Conservation (phyloP, 1,284 basidiomycete species). For the Trichosporon sp. region DNA sequence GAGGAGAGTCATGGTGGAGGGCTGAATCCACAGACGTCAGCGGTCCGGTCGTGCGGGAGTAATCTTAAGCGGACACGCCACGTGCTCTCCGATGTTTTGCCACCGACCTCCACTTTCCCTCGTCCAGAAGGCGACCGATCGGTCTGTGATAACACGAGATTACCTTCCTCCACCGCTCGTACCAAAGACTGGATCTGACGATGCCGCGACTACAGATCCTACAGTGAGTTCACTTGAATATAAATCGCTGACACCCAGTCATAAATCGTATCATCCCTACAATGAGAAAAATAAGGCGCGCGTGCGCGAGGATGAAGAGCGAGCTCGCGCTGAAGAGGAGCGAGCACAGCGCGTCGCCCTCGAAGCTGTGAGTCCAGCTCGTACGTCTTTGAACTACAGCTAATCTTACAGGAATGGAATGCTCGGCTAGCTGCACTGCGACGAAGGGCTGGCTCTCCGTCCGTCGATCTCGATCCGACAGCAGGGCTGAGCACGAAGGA, state of each 20-base stretch:
- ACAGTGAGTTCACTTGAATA: conserved; percentile 23
- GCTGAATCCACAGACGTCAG: conserved; percentile 13
- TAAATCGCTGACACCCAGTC: conserved; percentile 23
- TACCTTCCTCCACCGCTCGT: background rate
- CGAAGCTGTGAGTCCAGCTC: conserved; percentile 29
- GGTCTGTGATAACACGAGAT: background rate
- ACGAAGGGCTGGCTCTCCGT: conserved; percentile 32
- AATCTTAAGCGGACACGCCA: background rate
- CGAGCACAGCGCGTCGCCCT: conserved; percentile 35
- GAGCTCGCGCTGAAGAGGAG: conserved; percentile 38
- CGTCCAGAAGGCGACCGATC: background rate
- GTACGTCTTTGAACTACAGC: background rate
- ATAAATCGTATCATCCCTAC: conserved; percentile 50
- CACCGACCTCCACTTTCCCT: background rate
- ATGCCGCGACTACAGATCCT: conserved; percentile 48
- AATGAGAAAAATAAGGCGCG: conserved; percentile 49
- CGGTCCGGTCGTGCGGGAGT: conserved; percentile 6
- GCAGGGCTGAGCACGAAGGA: background rate
- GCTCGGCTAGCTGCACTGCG: conserved; percentile 37
- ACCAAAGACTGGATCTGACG: too few species aligned
- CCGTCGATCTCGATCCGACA: background rate
- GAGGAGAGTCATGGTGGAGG: background rate
- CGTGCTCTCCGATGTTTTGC: background rate
- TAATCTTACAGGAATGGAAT: conserved; percentile 28
- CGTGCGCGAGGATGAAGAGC: conserved; percentile 48